Evolutionary conservation across 2,329 filamentous ascomycete species (phyloP).

Genomic region (Monosporascus sp.): DNA sequence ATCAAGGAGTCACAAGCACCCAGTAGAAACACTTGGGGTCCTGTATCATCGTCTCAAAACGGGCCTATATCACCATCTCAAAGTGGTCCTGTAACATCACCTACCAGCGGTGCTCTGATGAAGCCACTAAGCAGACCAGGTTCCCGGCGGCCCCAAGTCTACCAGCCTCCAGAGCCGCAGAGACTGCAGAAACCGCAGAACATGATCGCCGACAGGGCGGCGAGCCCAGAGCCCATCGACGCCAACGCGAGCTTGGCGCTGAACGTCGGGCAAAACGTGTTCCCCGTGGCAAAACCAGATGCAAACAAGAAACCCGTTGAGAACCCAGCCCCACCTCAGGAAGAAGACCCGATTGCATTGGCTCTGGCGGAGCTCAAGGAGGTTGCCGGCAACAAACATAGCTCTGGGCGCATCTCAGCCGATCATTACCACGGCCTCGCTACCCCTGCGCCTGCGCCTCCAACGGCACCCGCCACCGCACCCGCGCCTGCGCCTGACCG

Average conservation of each 20-base stretch:
- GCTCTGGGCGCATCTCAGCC: constrained; percentile 80
- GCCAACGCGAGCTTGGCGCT: constrained; percentile 88
- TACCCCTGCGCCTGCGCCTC: constrained; percentile 61
- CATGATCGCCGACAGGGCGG: constrained; percentile 38
- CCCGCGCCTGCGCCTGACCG: constrained; percentile 41
- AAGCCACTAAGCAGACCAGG: constrained; percentile 2
- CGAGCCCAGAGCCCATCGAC: constrained; percentile 81
- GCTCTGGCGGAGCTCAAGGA: constrained; percentile 91
- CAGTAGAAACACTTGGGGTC: constrained; percentile 58
- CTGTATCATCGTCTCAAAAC: constrained; percentile 12
- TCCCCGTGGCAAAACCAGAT: constrained; percentile 81
- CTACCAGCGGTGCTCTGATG: too few relatives aligned
- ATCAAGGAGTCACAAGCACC: constrained; percentile 59
- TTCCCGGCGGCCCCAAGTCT: constrained; percentile 35
- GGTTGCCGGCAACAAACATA: constrained; percentile 69
- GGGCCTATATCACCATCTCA: background rate
- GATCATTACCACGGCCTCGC: constrained; percentile 92
- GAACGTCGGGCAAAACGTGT: constrained; percentile 93
- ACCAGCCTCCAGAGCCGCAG: constrained; percentile 31
- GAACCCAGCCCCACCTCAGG: constrained; percentile 45
- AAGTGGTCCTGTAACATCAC: constrained; percentile 13
- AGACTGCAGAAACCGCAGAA: constrained; percentile 17
- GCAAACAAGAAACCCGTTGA: constrained; percentile 42
- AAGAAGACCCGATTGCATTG: constrained; percentile 82
- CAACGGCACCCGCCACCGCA: too few relatives aligned